A percentile compares a stretch with the other conserved stretches of the same genome.
These are phyloP conservation scores for Chaetomidium leptoderma DNA, from an alignment of 495 filamentous ascomycete species.

Conservation along the genomic window DNA sequence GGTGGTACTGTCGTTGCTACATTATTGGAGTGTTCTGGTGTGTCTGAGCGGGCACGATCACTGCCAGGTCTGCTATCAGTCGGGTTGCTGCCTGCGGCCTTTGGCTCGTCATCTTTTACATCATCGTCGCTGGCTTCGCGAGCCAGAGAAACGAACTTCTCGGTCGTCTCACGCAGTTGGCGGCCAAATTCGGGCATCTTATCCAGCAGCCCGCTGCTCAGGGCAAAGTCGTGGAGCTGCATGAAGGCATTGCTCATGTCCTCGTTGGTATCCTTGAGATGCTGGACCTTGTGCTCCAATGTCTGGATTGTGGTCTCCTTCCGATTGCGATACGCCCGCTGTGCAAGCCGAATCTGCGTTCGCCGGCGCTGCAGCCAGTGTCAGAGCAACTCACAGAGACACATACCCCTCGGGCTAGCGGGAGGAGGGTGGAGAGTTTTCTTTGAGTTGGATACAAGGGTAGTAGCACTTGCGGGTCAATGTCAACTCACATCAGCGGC, in stretches of 20 bases:
- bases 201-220: conserved; percentile 48
- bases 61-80: conserved; percentile 1
- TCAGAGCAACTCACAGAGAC: too few species aligned
- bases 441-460: too few species aligned
- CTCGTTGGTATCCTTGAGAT: conserved; percentile 61
- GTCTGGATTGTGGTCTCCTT: conserved; percentile 78
- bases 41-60: not conserved
- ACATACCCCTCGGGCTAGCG: too few species aligned
- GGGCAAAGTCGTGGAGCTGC: conserved; percentile 59
- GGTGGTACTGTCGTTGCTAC: not conserved
- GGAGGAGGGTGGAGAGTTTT: too few species aligned
- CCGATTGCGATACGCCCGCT: conserved; percentile 76
- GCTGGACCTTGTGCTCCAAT: conserved; percentile 61
- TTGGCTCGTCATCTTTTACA: conserved; percentile 26
- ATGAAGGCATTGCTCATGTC: conserved; percentile 71
- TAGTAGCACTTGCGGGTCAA: too few species aligned
- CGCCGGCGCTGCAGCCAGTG: conserved; percentile 59
- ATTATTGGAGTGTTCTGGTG: not conserved
- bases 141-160: conserved; percentile 44
- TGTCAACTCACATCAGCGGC: conserved; percentile 47
- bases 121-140: conserved; percentile 37
- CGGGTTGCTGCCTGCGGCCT: not conserved
- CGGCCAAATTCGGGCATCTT: conserved; percentile 48
- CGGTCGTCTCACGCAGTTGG: conserved; percentile 42
- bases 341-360: conserved; percentile 83